Evolutionary conservation across 2,329 filamentous ascomycete genomes (phyloP), one percentile per base, ranked within the genome.

Genomic region (Botrytis cinerea): DNA sequence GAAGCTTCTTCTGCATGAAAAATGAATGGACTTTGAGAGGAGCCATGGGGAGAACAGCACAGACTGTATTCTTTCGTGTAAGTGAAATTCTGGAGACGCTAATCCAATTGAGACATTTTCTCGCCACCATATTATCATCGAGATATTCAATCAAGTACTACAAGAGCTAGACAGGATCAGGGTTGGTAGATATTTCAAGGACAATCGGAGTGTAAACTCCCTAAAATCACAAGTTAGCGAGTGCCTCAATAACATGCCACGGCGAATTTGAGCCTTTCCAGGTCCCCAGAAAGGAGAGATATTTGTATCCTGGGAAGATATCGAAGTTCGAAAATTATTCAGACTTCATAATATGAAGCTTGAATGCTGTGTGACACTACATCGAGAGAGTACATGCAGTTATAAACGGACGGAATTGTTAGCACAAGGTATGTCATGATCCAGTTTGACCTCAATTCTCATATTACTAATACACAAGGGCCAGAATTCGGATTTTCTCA

Each of bases 1-100:
- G 0, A 64, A 70, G 1, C 70, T 81, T 18, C 45, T 69, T 2
- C 68, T 81, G 20, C 76, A 81, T 60, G 75, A 78, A 9, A 80
- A 79, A 66, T 79, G 75, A 74, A 72, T 79, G 5, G 71, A 77
- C 43, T 79, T 79, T 59, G 2, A 70, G 0, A 16, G 20, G 4
- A 77, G 75, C 32, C 75, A 78, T 67, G 16, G 7, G 22, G 22
- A 18, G 12, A n/a, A 7, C 28, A 72, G 7, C 77, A 74, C 38
- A 38, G 22, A 3, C 32, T 78, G 6, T 75, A 20, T 32, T 25
- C 14, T 69, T 4, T 57, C 46, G 18, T 22, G 22, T 8, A 57
- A 28, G 46, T 72, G 22, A 54, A 22, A 25, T 51, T 16, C 16
- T 22, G 40, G 22, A 9, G 14, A 35, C 38, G 38, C 9, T 10